Conservation (phyloP, 1,139 yeast species). For the Geotrichum restrictum region DNA sequence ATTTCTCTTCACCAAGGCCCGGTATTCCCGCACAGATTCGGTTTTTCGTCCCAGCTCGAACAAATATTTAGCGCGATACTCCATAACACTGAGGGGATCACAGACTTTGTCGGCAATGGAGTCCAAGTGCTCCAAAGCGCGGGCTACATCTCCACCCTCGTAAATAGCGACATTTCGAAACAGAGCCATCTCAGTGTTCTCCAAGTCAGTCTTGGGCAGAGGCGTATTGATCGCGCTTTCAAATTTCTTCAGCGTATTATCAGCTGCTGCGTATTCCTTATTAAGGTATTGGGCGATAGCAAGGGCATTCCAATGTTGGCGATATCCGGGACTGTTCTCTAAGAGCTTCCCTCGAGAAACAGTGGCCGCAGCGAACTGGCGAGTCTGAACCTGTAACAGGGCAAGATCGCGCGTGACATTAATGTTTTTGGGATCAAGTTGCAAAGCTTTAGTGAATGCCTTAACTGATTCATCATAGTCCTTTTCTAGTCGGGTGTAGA, state of each 20-base stretch:
- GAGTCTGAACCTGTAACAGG: conserved; percentile 69
- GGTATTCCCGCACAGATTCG: conserved; percentile 67
- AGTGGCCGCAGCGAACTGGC: conserved; percentile 64
- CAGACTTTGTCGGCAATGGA: conserved; percentile 49
- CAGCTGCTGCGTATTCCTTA: conserved; percentile 63
- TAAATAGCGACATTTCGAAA: conserved; percentile 67
- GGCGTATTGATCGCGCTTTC: conserved; percentile 57
- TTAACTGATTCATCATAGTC: conserved; percentile 74
- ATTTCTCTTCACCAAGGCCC: conserved; percentile 73
- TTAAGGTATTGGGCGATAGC: conserved; percentile 82
- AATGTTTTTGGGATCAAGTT: conserved; percentile 73
- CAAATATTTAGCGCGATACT: conserved; percentile 61
- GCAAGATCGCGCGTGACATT: conserved; percentile 81
- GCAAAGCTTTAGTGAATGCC: conserved; percentile 73
- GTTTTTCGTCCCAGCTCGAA: conserved; percentile 44
- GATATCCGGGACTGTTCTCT: conserved; percentile 73
- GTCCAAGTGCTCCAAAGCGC: conserved; percentile 62
- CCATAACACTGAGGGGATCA: conserved; percentile 63
- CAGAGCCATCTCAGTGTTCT: conserved; percentile 74
- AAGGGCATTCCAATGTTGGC: conserved; percentile 89
- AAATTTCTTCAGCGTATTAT: conserved; percentile 65
- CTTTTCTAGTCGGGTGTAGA: conserved; percentile 67
- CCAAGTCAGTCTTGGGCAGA: conserved; percentile 50
- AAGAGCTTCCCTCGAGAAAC: conserved; percentile 65
- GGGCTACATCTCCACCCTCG: conserved; percentile 58